These are phyloP conservation scores for Botrytis squamosa DNA, from an alignment of 2,329 filamentous ascomycete species.

Conservation along the genomic window DNA sequence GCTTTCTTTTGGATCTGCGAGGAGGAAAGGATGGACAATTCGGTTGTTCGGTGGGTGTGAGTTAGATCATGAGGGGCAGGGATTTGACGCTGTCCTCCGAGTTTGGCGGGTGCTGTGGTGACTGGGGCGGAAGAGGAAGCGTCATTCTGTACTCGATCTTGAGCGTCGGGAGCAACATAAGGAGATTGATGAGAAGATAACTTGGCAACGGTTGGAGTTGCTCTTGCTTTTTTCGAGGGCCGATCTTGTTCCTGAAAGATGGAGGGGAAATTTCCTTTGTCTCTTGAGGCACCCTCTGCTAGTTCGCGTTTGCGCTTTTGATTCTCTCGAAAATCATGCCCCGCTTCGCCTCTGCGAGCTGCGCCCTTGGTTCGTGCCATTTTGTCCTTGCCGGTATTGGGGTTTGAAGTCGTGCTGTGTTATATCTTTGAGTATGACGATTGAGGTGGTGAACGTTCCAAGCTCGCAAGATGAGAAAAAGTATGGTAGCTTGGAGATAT, in stretches of 20 bases:
- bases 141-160: background rate
- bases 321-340: background rate
- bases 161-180: background rate
- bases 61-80: slow-evolving; percentile 25
- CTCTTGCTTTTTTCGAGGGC: slow-evolving; percentile 16
- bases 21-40: slow-evolving; percentile 58
- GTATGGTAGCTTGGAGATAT: background rate
- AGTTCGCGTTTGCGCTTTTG: slow-evolving; percentile 18
- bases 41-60: slow-evolving; percentile 49
- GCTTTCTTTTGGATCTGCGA: slow-evolving; percentile 51
- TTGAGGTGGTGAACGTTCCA: slow-evolving; percentile 1
- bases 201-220: background rate
- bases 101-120: background rate
- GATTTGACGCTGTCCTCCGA: background rate
- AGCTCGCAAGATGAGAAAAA: background rate
- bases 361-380: slow-evolving; percentile 22
- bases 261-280: slow-evolving; percentile 20
- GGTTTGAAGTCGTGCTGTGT: background rate
- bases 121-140: background rate
- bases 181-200: background rate
- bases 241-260: slow-evolving; percentile 15
- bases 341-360: slow-evolving; percentile 11
- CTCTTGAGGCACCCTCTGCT: background rate
- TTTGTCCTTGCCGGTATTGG: background rate
- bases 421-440: background rate